These are phyloP conservation scores for Plantago lanceolata DNA, from an alignment of 305 asterid genomes.

Conservation along the genomic window DNA sequence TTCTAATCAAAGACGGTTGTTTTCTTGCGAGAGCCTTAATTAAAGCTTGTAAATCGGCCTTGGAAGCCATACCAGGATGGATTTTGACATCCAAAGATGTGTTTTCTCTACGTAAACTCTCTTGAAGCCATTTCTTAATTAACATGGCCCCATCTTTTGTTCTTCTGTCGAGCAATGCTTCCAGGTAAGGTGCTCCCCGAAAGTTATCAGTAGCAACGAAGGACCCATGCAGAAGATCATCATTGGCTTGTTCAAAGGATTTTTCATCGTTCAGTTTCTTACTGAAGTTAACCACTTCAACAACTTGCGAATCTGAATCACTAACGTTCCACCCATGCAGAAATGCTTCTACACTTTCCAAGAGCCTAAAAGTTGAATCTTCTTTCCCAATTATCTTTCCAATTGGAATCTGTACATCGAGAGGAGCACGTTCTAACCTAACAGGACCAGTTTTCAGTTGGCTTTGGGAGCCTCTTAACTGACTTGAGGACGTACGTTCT, in stretches of 20 bases:
- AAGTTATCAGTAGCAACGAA: conserved; percentile 72
- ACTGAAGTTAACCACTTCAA: conserved; percentile 45
- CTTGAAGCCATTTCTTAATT: conserved; percentile 94
- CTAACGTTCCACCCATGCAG: conserved; percentile 68
- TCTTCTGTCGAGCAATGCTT: conserved; percentile 74
- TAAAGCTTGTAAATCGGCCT: conserved; percentile 60
- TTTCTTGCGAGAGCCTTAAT: conserved; percentile 60
- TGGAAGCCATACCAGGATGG: conserved; percentile 68
- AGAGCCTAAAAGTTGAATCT: conserved; percentile 48
- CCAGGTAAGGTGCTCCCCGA: conserved; percentile 73
- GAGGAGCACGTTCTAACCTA: conserved; percentile 60
- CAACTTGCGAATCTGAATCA: conserved; percentile 42
- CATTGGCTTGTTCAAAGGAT: conserved; percentile 29
- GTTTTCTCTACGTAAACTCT: conserved; percentile 70
- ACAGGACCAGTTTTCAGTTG: conserved; percentile 46
- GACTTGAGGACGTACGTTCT: conserved; percentile 43
- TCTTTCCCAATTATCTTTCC: conserved; percentile 43
- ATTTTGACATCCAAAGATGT: conserved; percentile 44
- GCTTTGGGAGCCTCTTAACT: conserved; percentile 50
- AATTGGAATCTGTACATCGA: conserved; percentile 74
- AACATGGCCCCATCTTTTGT: conserved; percentile 75
- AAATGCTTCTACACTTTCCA: conserved; percentile 75
- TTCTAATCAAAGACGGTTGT: conserved; percentile 52
- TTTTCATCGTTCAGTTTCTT: conserved; percentile 44
- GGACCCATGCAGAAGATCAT: conserved; percentile 61